Evolutionary conservation across 352 stramenopile species (phyloP).

Genomic region (Globisporangium alternatum): DNA sequence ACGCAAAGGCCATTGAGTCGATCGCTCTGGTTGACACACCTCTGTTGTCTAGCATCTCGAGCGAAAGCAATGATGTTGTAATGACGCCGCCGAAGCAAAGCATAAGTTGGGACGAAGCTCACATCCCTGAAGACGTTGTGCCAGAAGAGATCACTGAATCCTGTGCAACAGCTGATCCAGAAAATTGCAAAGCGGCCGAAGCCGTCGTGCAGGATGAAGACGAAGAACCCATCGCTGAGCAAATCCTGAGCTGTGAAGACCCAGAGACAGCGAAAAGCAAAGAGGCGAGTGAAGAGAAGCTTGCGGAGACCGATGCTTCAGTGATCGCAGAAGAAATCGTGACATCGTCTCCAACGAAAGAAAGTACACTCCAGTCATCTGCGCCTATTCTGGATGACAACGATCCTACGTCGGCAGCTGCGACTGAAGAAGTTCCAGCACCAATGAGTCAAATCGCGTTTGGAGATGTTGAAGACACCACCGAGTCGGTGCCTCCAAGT

Average conservation of each 20-base stretch:
- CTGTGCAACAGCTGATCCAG: neutral
- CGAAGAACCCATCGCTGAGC: constrained; percentile 15
- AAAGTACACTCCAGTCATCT: neutral
- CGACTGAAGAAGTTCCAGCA: neutral
- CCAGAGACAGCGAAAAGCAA: neutral
- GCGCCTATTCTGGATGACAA: neutral
- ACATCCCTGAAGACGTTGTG: constrained; percentile 11
- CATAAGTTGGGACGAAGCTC: constrained; percentile 1
- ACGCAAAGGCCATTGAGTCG: constrained; percentile 9
- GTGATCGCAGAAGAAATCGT: constrained; percentile 16
- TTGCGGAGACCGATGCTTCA: constrained; percentile 5
- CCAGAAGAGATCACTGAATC: constrained; percentile 14
- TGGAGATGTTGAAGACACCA: constrained; percentile 6
- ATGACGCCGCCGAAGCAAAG: neutral
- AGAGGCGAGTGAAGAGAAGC: neutral
- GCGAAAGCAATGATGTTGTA: neutral
- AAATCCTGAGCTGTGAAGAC: constrained; percentile 7
- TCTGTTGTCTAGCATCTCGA: neutral
- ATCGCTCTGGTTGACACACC: constrained; percentile 1
- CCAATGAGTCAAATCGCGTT: neutral
- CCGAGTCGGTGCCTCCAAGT: neutral
- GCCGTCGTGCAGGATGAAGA: neutral
- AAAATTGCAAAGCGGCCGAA: neutral
- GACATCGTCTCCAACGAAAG: constrained; percentile 11
- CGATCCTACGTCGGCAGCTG: neutral